These are phyloP conservation scores for Lodderomyces margitis DNA, from an alignment of 1,139 yeast species.

Conservation along the genomic window DNA sequence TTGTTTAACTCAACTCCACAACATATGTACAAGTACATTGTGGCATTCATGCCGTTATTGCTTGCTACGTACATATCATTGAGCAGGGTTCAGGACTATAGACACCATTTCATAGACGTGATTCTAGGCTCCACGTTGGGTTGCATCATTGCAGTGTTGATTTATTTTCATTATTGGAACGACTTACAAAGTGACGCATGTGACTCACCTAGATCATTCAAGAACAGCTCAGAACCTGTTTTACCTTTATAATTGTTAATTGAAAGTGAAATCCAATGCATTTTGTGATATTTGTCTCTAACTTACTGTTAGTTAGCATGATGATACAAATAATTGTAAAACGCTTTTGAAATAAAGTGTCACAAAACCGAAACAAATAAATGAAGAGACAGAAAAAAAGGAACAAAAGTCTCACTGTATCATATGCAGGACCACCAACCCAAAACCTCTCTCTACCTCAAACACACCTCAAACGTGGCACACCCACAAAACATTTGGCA, in stretches of 20 bases:
- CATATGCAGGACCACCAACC: no score
- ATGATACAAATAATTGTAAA: no score
- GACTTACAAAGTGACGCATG: slow-evolving; percentile 12
- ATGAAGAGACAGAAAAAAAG: no score
- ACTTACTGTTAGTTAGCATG: no score
- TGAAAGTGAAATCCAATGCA: neutral
- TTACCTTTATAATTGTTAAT: neutral
- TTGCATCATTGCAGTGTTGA: slow-evolving; percentile 19
- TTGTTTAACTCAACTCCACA: slow-evolving; percentile 13
- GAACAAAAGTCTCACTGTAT: no score
- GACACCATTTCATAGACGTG: slow-evolving; percentile 75
- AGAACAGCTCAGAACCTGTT: neutral
- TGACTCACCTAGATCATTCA: slow-evolving; percentile 2
- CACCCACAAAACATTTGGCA: neutral
- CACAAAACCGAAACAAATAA: no score
- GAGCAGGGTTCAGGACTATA: slow-evolving; percentile 67
- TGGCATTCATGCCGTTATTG: slow-evolving; percentile 19
- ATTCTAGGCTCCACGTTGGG: slow-evolving; percentile 50
- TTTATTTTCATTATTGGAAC: slow-evolving; percentile 47
- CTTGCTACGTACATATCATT: slow-evolving; percentile 54
- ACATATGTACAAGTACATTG: slow-evolving; percentile 17
- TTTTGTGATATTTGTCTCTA: no score
- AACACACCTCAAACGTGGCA: neutral
- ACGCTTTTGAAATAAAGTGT: no score
- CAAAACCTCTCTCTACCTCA: no score